Evolutionary conservation across 75 land plant species (phyloP).

Genomic region (Cunninghamia lanceolata): DNA sequence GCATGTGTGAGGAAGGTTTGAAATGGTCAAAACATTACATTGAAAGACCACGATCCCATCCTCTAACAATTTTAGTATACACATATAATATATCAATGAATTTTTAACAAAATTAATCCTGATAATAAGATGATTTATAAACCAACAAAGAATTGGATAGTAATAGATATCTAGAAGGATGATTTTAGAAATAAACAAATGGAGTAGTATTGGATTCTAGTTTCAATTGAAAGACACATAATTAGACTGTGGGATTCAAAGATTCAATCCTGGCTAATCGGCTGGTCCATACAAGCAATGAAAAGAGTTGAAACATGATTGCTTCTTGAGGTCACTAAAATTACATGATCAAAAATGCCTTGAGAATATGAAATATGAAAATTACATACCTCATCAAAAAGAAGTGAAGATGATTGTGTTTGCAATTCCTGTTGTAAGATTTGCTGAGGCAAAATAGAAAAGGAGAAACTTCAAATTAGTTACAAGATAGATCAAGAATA

Average conservation of each 20-base stretch:
- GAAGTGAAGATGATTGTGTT: constrained; percentile 71
- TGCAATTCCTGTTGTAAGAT: constrained; percentile 69
- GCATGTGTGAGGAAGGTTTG: too few relatives aligned
- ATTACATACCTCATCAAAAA: constrained; percentile 84
- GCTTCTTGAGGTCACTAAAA: neutral
- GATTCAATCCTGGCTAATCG: neutral
- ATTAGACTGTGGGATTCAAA: neutral
- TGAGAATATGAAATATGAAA: neutral
- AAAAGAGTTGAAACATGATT: neutral
- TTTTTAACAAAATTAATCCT: too few relatives aligned
- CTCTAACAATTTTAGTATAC: too few relatives aligned
- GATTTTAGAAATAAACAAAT: neutral
- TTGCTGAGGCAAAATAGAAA: constrained; percentile 39
- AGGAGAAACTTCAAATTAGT: neutral
- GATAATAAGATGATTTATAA: too few relatives aligned
- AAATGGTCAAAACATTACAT: too few relatives aligned
- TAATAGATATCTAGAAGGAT: neutral
- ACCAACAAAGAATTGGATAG: too few relatives aligned
- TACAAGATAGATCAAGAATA: neutral
- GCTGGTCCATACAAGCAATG: too few relatives aligned
- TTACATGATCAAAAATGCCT: neutral
- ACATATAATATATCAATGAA: too few relatives aligned
- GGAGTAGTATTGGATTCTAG: neutral
- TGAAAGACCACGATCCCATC: too few relatives aligned
- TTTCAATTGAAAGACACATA: neutral